Percentiles rank a stretch among this genome's conserved stretches.
Evolutionary conservation across 805 yeast species (phyloP).

Genomic region (Komagataella ulmi): DNA sequence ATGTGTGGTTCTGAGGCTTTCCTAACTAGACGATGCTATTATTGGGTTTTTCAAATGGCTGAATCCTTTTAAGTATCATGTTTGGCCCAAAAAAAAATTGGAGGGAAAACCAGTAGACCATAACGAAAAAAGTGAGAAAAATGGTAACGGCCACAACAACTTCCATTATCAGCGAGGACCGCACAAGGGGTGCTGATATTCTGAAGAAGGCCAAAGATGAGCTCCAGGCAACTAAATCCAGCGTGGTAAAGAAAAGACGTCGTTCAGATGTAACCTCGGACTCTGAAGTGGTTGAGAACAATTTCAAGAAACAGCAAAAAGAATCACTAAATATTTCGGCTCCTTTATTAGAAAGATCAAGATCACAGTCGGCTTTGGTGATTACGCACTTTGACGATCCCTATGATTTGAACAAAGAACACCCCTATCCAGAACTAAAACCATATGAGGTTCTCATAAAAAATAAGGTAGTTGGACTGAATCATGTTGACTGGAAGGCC

Average conservation of each 20-base stretch:
- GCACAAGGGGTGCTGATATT: neutral
- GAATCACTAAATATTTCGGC: neutral
- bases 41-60: neutral
- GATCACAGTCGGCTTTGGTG: conserved; percentile 9
- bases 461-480: conserved; percentile 24
- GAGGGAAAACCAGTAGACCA: neutral
- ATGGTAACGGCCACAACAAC: neutral
- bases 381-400: conserved; percentile 13
- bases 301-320: neutral
- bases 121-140: neutral
- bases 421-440: conserved; percentile 11
- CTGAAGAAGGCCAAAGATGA: neutral
- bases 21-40: neutral
- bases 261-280: neutral
- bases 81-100: neutral
- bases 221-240: neutral
- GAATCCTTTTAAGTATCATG: neutral
- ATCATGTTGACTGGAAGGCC: conserved; percentile 38
- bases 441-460: conserved; percentile 14
- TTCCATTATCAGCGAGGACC: neutral
- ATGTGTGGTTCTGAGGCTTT: neutral
- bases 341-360: neutral
- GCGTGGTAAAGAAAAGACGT: neutral
- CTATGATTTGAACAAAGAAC: conserved; percentile 5
- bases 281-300: neutral